Evolutionary conservation across 139 green algal genomes (phyloP).

Genomic region (Coelastrella sp.): DNA sequence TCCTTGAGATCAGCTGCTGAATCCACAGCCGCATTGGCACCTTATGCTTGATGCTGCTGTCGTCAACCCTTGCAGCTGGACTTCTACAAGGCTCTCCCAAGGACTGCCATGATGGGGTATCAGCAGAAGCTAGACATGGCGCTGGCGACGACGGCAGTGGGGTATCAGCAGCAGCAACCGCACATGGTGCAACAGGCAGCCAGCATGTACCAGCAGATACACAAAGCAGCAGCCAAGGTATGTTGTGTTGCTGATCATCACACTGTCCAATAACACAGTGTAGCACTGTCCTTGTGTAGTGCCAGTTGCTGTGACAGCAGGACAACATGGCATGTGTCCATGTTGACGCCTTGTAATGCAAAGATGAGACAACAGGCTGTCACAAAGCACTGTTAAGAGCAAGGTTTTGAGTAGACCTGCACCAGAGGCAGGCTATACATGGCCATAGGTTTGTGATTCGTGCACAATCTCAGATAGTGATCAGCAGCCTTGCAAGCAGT

Average conservation of each 20-base stretch:
- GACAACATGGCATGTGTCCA: neutral
- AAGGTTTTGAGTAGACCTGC: neutral
- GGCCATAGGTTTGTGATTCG: no score
- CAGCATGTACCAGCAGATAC: constrained; percentile 16
- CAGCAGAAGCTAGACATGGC: constrained; percentile 50
- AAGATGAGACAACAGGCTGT: no score
- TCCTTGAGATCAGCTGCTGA: neutral
- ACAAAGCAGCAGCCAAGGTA: constrained; percentile 2
- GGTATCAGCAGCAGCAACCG: constrained; percentile 26
- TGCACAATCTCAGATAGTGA: no score
- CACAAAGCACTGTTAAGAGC: neutral
- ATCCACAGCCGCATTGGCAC: neutral
- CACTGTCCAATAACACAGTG: neutral
- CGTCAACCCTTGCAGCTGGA: constrained; percentile 33
- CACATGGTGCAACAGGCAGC: constrained; percentile 18
- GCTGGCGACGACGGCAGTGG: constrained; percentile 49
- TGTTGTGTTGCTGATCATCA: neutral
- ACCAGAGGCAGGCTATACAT: no score
- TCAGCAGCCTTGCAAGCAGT: no score
- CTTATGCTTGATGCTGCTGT: neutral
- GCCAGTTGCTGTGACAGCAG: neutral
- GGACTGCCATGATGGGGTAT: neutral
- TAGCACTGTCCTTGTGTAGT: neutral
- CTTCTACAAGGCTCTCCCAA: constrained; percentile 15
- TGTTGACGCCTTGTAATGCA: no score